Conservation (phyloP, 805 yeast genomes). For the Candida awuae region DNA sequence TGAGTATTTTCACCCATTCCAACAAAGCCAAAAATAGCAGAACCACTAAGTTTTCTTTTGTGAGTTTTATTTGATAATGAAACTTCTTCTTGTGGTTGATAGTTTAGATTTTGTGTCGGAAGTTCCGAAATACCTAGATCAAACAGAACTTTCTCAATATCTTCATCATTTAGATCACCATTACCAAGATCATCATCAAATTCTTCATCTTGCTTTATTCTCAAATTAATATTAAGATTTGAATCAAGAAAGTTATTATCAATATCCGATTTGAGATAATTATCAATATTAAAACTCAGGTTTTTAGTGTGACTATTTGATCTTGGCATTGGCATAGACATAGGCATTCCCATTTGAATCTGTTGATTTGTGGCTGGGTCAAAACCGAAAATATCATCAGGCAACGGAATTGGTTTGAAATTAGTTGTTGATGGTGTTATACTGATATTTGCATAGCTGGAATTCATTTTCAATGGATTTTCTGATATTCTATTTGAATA, state of each 20-base stretch:
- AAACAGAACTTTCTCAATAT: constrained; percentile 25
- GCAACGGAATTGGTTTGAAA: constrained; percentile 37
- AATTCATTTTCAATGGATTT: constrained; percentile 17
- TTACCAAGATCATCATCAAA: neutral
- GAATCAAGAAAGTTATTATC: constrained; percentile 6
- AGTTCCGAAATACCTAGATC: constrained; percentile 32
- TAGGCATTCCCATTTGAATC: constrained; percentile 14
- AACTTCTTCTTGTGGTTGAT: constrained; percentile 12
- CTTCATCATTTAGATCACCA: constrained; percentile 14
- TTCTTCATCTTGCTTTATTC: neutral
- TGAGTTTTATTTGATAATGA: constrained; percentile 3
- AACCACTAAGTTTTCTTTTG: constrained; percentile 66
- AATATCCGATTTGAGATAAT: constrained; percentile 1
- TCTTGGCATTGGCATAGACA: constrained; percentile 26
- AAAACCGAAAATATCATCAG: constrained; percentile 45
- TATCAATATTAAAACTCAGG: constrained; percentile 4
- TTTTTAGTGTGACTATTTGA: neutral
- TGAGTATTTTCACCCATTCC: constrained; percentile 48
- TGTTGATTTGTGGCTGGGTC: constrained; percentile 14
- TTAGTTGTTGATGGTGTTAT: constrained; percentile 5
- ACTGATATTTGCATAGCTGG: constrained; percentile 22
- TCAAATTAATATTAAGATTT: neutral
- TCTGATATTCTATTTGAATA: neutral
- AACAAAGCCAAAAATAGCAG: constrained; percentile 70
- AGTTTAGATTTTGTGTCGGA: neutral